phyloP scores from a whole-genome alignment of 2,329 filamentous ascomycete species.

The Chalaropsis ovoidea region DNA sequence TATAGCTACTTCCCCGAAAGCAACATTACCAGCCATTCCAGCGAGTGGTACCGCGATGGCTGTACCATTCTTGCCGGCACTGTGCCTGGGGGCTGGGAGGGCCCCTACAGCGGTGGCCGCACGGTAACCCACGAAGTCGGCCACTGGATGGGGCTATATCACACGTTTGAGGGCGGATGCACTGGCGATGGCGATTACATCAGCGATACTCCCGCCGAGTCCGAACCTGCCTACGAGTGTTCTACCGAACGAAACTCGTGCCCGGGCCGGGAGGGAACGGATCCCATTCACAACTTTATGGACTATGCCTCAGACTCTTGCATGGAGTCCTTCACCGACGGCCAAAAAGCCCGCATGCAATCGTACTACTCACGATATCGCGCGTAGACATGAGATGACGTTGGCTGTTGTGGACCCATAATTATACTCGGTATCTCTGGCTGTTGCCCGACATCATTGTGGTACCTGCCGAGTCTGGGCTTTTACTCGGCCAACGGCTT shows the following conservation, averaged over 20 bases:
- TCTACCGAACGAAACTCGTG: constrained; percentile 34
- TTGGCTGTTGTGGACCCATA: background rate
- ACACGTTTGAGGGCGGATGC: constrained; percentile 40
- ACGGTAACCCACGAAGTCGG: constrained; percentile 37
- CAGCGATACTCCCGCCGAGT: constrained; percentile 36
- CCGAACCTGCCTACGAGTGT: constrained; percentile 32
- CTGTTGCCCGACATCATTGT: background rate
- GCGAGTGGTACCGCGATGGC: constrained; percentile 34
- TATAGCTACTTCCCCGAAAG: constrained; percentile 41
- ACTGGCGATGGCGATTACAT: constrained; percentile 34
- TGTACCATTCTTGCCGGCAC: constrained; percentile 35
- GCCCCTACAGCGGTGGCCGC: constrained; percentile 33
- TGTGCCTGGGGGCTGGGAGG: constrained; percentile 34
- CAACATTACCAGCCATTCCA: constrained; percentile 30
- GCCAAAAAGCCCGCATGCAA: constrained; percentile 31
- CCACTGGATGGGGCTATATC: constrained; percentile 42
- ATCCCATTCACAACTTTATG: constrained; percentile 36
- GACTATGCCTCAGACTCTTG: constrained; percentile 38
- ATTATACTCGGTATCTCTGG: too few species aligned
- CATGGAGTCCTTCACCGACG: constrained; percentile 39
- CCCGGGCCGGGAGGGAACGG: constrained; percentile 30
- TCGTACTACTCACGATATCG: constrained; percentile 24
- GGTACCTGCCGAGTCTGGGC: background rate
- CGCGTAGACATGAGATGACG: constrained; percentile 9
- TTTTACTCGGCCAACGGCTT: too few species aligned